Evolutionary conservation across 306 rosid species (phyloP).

Genomic region (Vigna unguiculata): DNA sequence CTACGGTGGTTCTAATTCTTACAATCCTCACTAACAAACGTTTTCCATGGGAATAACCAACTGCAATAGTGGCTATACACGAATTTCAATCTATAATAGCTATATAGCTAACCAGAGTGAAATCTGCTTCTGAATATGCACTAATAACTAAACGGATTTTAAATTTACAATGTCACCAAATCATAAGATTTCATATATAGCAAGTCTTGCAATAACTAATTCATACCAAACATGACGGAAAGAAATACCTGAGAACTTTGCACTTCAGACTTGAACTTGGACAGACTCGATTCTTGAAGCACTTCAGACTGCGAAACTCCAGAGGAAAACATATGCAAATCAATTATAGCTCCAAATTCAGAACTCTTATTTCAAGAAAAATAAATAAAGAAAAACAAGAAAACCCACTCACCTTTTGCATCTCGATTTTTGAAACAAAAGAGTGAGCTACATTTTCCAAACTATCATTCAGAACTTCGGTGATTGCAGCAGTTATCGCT

Average conservation of each 20-base stretch:
- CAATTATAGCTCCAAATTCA: not conserved
- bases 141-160: too few relatives aligned
- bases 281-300: slow-evolving; percentile 58
- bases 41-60: not conserved
- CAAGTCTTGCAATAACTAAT: too few relatives aligned
- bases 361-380: not conserved
- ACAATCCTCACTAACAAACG: not conserved
- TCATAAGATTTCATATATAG: too few relatives aligned
- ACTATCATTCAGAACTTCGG: slow-evolving; percentile 62
- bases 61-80: not conserved
- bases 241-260: slow-evolving; percentile 64
- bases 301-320: slow-evolving; percentile 50
- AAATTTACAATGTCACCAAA: too few relatives aligned
- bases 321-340: not conserved
- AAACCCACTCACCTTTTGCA: slow-evolving; percentile 52
- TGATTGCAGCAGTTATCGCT: slow-evolving; percentile 64
- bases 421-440: slow-evolving; percentile 57
- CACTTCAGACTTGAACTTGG: slow-evolving; percentile 63
- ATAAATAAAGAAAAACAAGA: too few relatives aligned
- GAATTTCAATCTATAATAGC: not conserved
- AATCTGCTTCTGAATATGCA: not conserved
- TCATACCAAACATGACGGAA: too few relatives aligned
- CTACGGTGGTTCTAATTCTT: not conserved
- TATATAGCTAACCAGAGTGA: not conserved
- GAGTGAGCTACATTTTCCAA: slow-evolving; percentile 61